Evolutionary conservation across 257 asterid genomes (phyloP).

Genomic region (Solanum boliviense): DNA sequence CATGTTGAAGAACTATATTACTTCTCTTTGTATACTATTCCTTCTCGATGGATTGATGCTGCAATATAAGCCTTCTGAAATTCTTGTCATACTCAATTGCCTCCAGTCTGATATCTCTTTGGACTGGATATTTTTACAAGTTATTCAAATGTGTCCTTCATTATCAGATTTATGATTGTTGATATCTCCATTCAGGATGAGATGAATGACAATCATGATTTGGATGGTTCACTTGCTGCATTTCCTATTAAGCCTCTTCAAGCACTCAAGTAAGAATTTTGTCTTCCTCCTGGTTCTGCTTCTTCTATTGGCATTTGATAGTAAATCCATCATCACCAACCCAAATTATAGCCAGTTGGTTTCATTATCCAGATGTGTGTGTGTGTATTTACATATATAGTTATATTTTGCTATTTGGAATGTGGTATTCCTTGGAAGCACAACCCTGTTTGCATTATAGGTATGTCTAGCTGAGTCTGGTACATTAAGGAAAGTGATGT

Average conservation of each 20-base stretch:
- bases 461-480: neutral
- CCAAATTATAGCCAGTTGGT: neutral
- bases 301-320: neutral
- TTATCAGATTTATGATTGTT: neutral
- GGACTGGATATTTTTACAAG: neutral
- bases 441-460: neutral
- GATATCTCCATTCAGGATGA: slow-evolving; percentile 37
- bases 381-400: neutral
- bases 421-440: neutral
- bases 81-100: neutral
- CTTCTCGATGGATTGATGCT: neutral
- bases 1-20: neutral
- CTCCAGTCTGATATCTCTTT: slow-evolving; percentile 1
- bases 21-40: neutral
- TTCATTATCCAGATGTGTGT: neutral
- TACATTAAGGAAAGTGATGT: neutral
- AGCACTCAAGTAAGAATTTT: slow-evolving; percentile 70
- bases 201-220: slow-evolving; percentile 43
- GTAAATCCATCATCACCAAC: neutral
- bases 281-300: neutral
- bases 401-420: neutral
- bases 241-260: slow-evolving; percentile 89
- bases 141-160: neutral
- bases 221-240: slow-evolving; percentile 73
- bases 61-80: neutral